phyloP scores from a whole-genome alignment of 805 yeast species.

The Sugiyamaella americana region DNA sequence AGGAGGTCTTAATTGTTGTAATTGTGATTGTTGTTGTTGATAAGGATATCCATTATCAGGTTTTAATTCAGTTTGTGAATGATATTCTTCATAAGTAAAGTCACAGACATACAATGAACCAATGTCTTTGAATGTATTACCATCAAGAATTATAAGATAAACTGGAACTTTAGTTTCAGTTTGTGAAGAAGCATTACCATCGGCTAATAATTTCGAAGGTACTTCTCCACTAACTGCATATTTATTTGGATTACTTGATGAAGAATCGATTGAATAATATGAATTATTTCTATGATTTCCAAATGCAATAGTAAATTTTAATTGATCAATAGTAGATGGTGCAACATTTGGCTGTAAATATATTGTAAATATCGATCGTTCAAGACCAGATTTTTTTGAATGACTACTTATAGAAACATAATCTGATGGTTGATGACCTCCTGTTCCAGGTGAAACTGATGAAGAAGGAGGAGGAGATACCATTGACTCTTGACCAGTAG shows the following conservation, averaged over 20 bases:
- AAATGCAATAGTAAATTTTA: constrained; percentile 11
- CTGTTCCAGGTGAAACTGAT: not conserved
- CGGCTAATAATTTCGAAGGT: constrained; percentile 11
- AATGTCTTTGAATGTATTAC: constrained; percentile 8
- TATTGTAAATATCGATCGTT: constrained; percentile 28
- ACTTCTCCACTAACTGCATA: constrained; percentile 11
- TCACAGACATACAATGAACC: constrained; percentile 16
- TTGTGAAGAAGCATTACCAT: not conserved
- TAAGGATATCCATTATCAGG: not conserved
- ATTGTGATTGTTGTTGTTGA: not conserved
- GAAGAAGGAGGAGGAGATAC: not conserved
- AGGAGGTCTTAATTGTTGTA: not conserved
- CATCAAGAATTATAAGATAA: constrained; percentile 10
- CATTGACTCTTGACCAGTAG: not conserved
- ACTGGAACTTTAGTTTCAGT: constrained; percentile 8
- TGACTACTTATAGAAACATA: constrained; percentile 12
- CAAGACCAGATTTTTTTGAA: constrained; percentile 12
- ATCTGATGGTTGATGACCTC: not conserved
- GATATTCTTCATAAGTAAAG: constrained; percentile 8
- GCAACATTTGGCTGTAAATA: constrained; percentile 64
- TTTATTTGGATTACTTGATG: constrained; percentile 10
- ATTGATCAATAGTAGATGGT: constrained; percentile 1
- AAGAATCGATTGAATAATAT: constrained; percentile 40
- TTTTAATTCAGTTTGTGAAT: not conserved
- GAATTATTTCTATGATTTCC: constrained; percentile 8